Evolutionary conservation across 164 flowering plant genomes (phyloP).

Genomic region (Chimonanthus praecox): DNA sequence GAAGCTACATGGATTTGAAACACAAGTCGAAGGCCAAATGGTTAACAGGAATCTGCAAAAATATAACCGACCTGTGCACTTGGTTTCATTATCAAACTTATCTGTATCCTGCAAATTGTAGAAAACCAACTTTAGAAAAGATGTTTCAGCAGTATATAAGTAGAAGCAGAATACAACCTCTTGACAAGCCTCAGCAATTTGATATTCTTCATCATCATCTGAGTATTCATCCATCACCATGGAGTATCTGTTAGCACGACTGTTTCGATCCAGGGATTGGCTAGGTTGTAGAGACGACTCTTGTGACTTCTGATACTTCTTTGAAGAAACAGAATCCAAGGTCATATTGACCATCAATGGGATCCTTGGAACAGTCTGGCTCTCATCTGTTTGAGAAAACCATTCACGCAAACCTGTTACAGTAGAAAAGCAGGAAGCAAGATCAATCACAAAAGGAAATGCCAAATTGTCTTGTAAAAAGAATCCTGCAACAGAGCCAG

Average conservation of each 20-base stretch:
- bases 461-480: neutral
- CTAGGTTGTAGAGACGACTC: constrained; percentile 36
- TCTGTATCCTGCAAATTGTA: constrained; percentile 41
- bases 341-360: constrained; percentile 95
- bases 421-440: neutral
- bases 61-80: constrained; percentile 46
- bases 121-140: constrained; percentile 12
- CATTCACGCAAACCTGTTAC: constrained; percentile 87
- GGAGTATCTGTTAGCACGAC: constrained; percentile 58
- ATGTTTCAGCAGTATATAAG: neutral
- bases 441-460: neutral
- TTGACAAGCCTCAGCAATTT: constrained; percentile 58
- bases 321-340: constrained; percentile 52
- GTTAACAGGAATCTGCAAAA: neutral
- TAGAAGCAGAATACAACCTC: constrained; percentile 43
- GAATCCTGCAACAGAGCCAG: neutral
- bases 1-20: constrained; percentile 5
- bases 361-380: constrained; percentile 64
- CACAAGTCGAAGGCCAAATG: neutral
- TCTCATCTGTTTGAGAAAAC: constrained; percentile 92
- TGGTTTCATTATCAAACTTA: constrained; percentile 42
- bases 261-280: constrained; percentile 50
- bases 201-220: constrained; percentile 94
- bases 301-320: constrained; percentile 39
- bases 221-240: constrained; percentile 81